Percentiles rank a stretch among this genome's conserved stretches.
phyloP scores from a whole-genome alignment of 345 rosid genomes.

The Bruguiera parviflora region DNA sequence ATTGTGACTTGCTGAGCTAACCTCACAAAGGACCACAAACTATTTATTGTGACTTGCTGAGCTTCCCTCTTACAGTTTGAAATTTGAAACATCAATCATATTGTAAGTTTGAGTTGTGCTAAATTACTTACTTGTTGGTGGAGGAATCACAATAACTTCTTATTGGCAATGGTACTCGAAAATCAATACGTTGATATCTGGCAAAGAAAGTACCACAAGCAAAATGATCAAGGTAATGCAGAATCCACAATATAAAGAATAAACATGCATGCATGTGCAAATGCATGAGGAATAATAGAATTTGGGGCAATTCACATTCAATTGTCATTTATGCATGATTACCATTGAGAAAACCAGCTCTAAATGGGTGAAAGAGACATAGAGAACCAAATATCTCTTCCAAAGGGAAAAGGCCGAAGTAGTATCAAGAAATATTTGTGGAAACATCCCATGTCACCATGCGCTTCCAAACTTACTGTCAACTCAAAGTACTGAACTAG shows the following conservation, averaged over 20 bases:
- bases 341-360: neutral
- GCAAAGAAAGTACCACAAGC: slow-evolving; percentile 11
- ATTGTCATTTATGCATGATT: neutral
- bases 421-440: neutral
- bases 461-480: neutral
- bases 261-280: neutral
- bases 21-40: neutral
- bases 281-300: neutral
- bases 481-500: too few relatives aligned
- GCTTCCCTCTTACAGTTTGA: neutral
- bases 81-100: neutral
- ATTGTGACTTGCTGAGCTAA: neutral
- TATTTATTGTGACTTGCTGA: neutral
- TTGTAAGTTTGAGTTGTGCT: neutral
- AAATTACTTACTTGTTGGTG: slow-evolving; percentile 47
- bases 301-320: neutral
- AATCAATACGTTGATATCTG: slow-evolving; percentile 90
- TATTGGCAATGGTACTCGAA: slow-evolving; percentile 75
- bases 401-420: neutral
- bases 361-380: too few relatives aligned
- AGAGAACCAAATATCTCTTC: neutral
- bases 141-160: slow-evolving; percentile 55
- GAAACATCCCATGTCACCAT: neutral
- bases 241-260: neutral
- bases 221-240: slow-evolving; percentile 7